Evolutionary conservation across 2,329 filamentous ascomycete species (phyloP).

Genomic region (Beauveria sp.): DNA sequence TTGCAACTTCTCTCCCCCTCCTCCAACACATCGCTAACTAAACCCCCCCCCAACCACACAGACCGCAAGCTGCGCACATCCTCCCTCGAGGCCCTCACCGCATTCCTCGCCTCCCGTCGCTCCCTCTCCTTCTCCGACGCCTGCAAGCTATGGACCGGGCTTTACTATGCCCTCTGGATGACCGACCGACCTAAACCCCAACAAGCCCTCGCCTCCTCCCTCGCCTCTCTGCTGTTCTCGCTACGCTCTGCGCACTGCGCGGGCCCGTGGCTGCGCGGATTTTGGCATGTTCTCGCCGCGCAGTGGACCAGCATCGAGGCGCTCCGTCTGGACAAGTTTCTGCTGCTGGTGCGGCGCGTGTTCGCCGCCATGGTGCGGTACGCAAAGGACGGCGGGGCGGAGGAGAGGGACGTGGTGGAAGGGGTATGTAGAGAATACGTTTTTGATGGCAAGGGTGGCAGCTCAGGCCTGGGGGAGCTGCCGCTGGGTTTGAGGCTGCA

Average conservation of each 20-base stretch:
- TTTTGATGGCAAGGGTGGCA: slow-evolving; percentile 25
- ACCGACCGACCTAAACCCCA: slow-evolving; percentile 83
- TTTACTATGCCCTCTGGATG: slow-evolving; percentile 93
- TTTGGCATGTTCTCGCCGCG: slow-evolving; percentile 62
- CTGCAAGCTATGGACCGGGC: slow-evolving; percentile 87
- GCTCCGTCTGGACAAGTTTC: slow-evolving; percentile 83
- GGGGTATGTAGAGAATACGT: slow-evolving; percentile 23
- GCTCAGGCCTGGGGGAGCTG: slow-evolving; percentile 44
- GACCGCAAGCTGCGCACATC: slow-evolving; percentile 72
- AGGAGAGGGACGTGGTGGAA: slow-evolving; percentile 20
- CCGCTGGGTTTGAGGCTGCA: slow-evolving; percentile 83
- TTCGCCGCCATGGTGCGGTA: slow-evolving; percentile 61
- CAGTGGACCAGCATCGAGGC: slow-evolving; percentile 72
- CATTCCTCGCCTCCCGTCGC: slow-evolving; percentile 61
- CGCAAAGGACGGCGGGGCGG: slow-evolving; percentile 22
- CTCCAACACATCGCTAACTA: not conserved
- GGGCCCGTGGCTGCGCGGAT: slow-evolving; percentile 50
- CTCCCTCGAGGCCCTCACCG: slow-evolving; percentile 67
- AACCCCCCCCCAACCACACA: slow-evolving; percentile 27
- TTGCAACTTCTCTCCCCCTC: not conserved
- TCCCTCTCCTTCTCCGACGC: slow-evolving; percentile 61
- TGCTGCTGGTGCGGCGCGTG: slow-evolving; percentile 74
- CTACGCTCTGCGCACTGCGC: slow-evolving; percentile 38
- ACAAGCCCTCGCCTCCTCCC: slow-evolving; percentile 70
- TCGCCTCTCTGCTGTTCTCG: slow-evolving; percentile 57